Evolutionary conservation across 2,329 filamentous ascomycete genomes (phyloP), one percentile per base, ranked within the genome.

Genomic region (Gnomoniopsis sp.): DNA sequence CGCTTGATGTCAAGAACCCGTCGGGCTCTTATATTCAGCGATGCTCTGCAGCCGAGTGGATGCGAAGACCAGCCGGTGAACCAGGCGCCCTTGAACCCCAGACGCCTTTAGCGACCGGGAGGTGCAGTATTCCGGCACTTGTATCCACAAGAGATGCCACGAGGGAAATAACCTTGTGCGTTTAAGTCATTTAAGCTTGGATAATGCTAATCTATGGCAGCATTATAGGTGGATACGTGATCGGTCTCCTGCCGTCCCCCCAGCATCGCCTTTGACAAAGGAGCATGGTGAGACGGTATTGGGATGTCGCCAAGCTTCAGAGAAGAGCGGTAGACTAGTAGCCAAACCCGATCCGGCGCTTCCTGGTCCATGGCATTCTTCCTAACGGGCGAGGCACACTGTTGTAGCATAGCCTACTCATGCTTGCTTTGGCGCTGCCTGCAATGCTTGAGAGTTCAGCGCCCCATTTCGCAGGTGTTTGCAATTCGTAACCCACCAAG

Each of bases 101-200:
- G 38, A 43, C 38, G 38, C 12, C 17, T 43, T 36, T 8, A 36
- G 47, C 47, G 50, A 47, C 48, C 47, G 53, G 57, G 47, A 59
- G 38, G 44, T 15, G 26, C 30, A 44, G 44, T 36, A 34, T 55
- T 55, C 57, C 57, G 57, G 52, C 33, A 30, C 52, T 55, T 38
- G 21, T 36, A 30, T 21, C 52, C 56, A 44, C 36, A 36, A 38
- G 12, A 26, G 44, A 26, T 49, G 52, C 52, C 21, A 55, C 50
- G 50, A 14, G 26, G n/a, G 17, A 59, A 21, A 59, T 51, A 55
- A 55, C 57, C 57, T 55, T 59, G 57, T 59, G 44, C 30, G 10
- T 26, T 53, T 44, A 26, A 19, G 33, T 41, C 26, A 22, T 21
- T 26, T 38, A 3, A 14, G 23, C 36, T 30, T 26, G 33, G 17